phyloP scores from a whole-genome alignment of 441 rosid genomes.

The Raphanus hybrid region DNA sequence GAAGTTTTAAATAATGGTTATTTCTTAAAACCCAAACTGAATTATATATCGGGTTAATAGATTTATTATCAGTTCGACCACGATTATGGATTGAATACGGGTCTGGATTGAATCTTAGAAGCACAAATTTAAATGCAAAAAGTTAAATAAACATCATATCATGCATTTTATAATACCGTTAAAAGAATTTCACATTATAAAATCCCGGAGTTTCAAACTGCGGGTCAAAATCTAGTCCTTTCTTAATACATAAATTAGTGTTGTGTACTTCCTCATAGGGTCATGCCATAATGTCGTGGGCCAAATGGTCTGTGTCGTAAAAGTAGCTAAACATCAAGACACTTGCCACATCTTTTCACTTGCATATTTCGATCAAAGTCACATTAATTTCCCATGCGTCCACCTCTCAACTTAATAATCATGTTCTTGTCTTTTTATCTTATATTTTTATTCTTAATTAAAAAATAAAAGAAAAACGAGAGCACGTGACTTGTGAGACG shows the following conservation, averaged over 20 bases:
- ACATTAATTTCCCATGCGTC: constrained; percentile 18
- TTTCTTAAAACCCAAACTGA: no score
- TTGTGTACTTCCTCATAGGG: constrained; percentile 3
- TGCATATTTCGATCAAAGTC: constrained; percentile 30
- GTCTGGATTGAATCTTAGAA: no score
- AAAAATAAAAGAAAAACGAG: neutral
- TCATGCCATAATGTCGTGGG: constrained; percentile 27
- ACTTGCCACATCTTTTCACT: constrained; percentile 13
- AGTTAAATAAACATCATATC: no score
- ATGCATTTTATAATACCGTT: no score
- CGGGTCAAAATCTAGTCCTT: neutral
- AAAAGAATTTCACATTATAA: no score
- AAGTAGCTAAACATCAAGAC: constrained; percentile 30
- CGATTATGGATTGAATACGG: no score
- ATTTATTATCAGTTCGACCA: no score
- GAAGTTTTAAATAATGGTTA: no score
- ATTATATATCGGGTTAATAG: no score
- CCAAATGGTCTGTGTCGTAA: constrained; percentile 31
- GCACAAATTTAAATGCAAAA: no score
- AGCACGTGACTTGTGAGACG: constrained; percentile 32
- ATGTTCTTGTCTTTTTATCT: constrained; percentile 21
- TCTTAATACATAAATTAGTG: constrained; percentile 15
- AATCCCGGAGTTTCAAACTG: no score
- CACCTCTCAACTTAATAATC: constrained; percentile 26
- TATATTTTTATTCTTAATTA: neutral